Percentiles rank a stretch among this genome's conserved stretches.
Conservation (phyloP, 75 land plant species). For the Cryptomeria japonica region DNA sequence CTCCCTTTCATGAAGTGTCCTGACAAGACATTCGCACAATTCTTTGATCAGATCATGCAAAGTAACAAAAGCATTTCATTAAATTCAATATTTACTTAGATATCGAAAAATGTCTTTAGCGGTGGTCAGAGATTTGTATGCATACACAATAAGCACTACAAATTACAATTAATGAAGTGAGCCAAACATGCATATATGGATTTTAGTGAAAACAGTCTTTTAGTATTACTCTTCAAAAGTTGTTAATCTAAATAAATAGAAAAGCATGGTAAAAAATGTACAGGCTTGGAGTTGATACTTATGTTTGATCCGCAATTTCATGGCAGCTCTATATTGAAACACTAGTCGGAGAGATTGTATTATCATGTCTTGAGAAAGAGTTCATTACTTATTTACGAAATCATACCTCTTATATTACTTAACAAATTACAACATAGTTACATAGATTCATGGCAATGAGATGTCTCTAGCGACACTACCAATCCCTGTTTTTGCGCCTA, state of each 20-base stretch:
- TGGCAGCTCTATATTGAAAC: neutral
- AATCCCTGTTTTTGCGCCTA: neutral
- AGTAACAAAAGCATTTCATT: neutral
- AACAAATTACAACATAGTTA: neutral
- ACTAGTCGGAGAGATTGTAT: neutral
- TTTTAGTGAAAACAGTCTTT: neutral
- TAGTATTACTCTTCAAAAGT: neutral
- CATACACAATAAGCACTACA: neutral
- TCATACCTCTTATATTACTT: neutral
- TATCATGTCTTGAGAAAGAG: neutral
- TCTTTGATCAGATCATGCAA: constrained; percentile 11
- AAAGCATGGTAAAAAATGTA: neutral
- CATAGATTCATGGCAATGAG: neutral
- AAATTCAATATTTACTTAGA: constrained; percentile 9
- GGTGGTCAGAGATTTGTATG: constrained; percentile 8
- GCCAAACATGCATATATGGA: neutral
- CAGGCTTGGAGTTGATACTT: neutral
- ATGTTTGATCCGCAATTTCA: neutral
- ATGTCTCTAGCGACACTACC: neutral
- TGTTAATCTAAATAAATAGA: neutral
- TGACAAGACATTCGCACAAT: constrained; percentile 11
- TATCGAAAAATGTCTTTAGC: neutral
- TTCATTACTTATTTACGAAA: neutral
- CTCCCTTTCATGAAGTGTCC: constrained; percentile 38
- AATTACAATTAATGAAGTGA: neutral